A percentile compares a stretch with the other conserved stretches of the same genome.
phyloP scores from a whole-genome alignment of 345 rosid species.

The Linum lewisii region DNA sequence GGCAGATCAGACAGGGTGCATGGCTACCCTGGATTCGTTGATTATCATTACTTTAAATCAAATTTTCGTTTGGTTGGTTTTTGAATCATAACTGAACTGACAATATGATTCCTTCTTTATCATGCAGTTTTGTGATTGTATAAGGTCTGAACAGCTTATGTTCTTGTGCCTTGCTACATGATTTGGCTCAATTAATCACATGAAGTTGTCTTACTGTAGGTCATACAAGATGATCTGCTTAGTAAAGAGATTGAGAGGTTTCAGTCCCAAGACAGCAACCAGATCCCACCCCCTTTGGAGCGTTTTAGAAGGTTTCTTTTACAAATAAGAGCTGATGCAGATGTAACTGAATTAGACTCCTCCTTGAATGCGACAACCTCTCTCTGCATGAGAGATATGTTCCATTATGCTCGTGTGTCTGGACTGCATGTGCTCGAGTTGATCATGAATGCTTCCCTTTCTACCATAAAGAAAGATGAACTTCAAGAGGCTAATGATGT shows the following conservation, averaged over 20 bases:
- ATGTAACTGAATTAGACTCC: slow-evolving; percentile 28
- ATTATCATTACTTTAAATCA: background rate
- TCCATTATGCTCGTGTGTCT: slow-evolving; percentile 83
- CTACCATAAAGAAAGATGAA: slow-evolving; percentile 55
- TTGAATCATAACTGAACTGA: background rate
- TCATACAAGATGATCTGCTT: slow-evolving; percentile 63
- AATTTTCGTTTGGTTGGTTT: background rate
- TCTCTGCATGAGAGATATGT: slow-evolving; percentile 72
- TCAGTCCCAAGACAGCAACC: slow-evolving; percentile 41
- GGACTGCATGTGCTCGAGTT: slow-evolving; percentile 76
- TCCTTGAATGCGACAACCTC: slow-evolving; percentile 33
- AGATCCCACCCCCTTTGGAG: slow-evolving; percentile 58
- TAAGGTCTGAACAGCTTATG: background rate
- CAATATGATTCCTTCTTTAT: background rate
- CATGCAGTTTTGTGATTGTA: background rate
- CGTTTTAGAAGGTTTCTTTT: slow-evolving; percentile 41
- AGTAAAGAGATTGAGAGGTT: slow-evolving; percentile 44
- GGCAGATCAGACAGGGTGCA: background rate
- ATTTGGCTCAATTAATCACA: slow-evolving; percentile 4
- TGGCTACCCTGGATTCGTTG: background rate
- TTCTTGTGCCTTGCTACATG: background rate
- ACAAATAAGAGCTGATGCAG: slow-evolving; percentile 31
- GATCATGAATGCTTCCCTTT: slow-evolving; percentile 62
- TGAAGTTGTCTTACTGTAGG: slow-evolving; percentile 33
- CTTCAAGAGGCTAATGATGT: slow-evolving; percentile 86